Base-by-base conservation (phyloP, 2,329 filamentous ascomycete genomes). In the Fusarium sp. region DNA sequence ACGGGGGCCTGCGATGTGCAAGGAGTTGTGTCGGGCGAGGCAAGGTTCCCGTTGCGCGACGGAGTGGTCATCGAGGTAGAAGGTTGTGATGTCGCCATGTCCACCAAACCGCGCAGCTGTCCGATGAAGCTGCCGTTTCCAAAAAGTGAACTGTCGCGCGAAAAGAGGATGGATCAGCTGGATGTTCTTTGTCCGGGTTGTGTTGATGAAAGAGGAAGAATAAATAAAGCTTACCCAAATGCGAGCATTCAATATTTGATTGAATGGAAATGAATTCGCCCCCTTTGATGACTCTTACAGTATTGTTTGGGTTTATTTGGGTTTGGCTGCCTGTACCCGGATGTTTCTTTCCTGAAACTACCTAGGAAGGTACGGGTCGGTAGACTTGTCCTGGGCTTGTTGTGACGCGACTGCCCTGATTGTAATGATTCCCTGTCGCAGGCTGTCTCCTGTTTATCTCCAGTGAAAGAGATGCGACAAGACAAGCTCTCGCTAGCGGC, bases 21-120 rank as follows among this genome's bases (percentile, higher is more conserved):
- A 11, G 77, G 75, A 40, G 74, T 75, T 46, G 68, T 65, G 18
- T 70, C 70, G 22, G 63, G 53, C 29, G 68, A 70, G 34, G 62
- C 61, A 40, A 52, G 57, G 34, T 38, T 44, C 3, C 20, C 25
- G 29, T 60, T 65, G 24, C 65, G 54, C 53, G 59, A 57, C 69
- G 60, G 58, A 51, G 46, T 54, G 32, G 27, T 69, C 59, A 25
- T 55, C 32, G 46, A 44, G n/a, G 40, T 44, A 38, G 69, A 56
- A 8, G 67, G 51, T 52, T 63, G 64, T 20, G 70, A 71, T n/a
- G 72, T 64, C 46, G 74, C 62, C 76, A 75, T 77, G 55, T 75
- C 70, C 64, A 76, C 61, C 67, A 79, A 59, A 61, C 66, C 71
- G 65, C 76, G 74, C 74, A 79, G 64, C 62, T 78, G 75, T 65